Evolutionary conservation across 2,329 filamentous ascomycete species (phyloP).

Genomic region (Hypoxylon sp.): DNA sequence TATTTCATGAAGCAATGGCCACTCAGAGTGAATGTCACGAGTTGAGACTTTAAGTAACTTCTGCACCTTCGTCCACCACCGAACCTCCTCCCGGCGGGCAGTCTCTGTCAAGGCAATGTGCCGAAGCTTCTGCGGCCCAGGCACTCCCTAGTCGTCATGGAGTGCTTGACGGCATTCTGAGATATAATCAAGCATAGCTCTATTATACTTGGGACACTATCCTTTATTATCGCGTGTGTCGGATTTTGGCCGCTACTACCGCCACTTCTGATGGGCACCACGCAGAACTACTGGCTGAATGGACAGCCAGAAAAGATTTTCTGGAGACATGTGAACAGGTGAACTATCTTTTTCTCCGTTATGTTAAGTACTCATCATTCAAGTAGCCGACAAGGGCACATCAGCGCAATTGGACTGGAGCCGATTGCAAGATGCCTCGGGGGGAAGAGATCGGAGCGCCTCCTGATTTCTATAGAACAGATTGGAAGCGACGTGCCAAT

Average conservation of each 20-base stretch:
- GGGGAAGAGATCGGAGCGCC: not conserved
- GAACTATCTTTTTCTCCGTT: not conserved
- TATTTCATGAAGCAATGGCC: not conserved
- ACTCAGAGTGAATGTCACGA: not conserved
- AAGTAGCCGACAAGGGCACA: not conserved
- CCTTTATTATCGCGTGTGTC: not conserved
- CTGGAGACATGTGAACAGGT: conserved; percentile 1
- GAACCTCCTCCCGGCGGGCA: not conserved
- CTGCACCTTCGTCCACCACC: not conserved
- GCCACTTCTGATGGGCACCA: not conserved
- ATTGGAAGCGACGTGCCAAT: not conserved
- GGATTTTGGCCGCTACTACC: not conserved
- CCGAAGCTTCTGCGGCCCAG: not conserved
- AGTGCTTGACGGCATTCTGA: not conserved
- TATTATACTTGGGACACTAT: not conserved
- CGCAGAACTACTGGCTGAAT: not conserved
- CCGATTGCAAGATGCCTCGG: not conserved
- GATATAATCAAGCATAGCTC: not conserved
- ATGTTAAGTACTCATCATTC: not conserved
- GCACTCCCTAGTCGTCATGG: not conserved
- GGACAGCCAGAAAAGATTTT: not conserved
- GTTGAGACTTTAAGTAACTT: not conserved
- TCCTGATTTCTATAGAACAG: not conserved
- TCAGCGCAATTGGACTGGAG: not conserved
- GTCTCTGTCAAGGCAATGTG: not conserved